Conservation (phyloP, 2,329 filamentous ascomycete species). For the Graphilbum ipis-grandicollis region DNA sequence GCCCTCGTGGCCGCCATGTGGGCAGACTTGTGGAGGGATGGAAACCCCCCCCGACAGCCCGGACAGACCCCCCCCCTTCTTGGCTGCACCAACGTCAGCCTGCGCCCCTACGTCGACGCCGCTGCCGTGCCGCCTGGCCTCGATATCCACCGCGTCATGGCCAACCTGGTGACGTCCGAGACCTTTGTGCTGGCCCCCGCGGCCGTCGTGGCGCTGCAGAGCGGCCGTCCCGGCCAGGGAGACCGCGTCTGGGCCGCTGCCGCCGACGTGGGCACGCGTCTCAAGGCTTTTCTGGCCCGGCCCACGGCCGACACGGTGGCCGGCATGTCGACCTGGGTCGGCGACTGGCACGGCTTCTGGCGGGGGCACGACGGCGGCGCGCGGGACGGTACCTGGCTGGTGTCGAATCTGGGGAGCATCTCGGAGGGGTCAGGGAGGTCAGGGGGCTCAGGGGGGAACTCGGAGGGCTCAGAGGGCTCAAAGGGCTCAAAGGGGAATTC, state of each 20-base stretch:
- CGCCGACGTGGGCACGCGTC: conserved; percentile 18
- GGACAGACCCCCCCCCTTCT: too few species aligned
- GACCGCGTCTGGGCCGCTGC: conserved; percentile 22
- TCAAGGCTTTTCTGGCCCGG: conserved; percentile 15
- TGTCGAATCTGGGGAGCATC: conserved; percentile 35
- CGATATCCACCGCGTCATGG: conserved; percentile 16
- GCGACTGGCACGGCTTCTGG: conserved; percentile 25
- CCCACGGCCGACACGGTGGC: conserved; percentile 25
- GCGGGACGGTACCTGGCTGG: conserved; percentile 27
- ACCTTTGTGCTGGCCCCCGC: conserved; percentile 14
- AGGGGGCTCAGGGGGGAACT: too few species aligned
- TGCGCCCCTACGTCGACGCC: conserved; percentile 20
- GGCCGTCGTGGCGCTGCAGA: conserved; percentile 5
- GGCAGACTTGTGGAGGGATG: conserved; percentile 14
- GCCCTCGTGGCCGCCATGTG: conserved; percentile 25
- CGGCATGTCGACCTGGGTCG: conserved; percentile 23
- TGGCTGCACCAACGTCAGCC: conserved; percentile 24
- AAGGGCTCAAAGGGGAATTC: too few species aligned
- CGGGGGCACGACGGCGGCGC: conserved; percentile 22
- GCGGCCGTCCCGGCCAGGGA: conserved; percentile 8
- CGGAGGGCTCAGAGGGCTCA: too few species aligned
- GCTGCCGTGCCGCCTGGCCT: conserved; percentile 10
- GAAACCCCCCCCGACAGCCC: too few species aligned
- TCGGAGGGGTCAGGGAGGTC: too few species aligned
- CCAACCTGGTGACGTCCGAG: conserved; percentile 21